Conservation (phyloP, 1,284 basidiomycete species). For the Cutaneotrichosporon cavernicola region DNA sequence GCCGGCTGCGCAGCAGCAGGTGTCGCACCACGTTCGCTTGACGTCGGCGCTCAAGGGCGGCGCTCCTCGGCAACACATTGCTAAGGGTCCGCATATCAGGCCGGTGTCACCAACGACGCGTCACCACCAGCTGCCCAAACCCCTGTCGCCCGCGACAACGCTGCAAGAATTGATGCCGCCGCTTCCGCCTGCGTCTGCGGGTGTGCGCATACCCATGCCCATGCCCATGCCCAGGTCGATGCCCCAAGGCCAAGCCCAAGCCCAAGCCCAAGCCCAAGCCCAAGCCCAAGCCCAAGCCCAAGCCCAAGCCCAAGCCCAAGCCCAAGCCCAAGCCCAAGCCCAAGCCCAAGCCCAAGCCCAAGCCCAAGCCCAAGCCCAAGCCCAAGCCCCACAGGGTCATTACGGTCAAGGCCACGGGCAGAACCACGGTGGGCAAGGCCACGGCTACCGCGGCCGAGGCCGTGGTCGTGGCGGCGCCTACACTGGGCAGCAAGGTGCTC, state of each 20-base stretch:
- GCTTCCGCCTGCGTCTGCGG: background rate
- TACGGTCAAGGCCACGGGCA: background rate
- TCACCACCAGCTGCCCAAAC: constrained; percentile 12
- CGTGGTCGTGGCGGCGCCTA: constrained; percentile 13
- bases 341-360: background rate
- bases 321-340: background rate
- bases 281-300: background rate
- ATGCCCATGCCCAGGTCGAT: background rate
- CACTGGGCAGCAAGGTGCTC: background rate
- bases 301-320: background rate
- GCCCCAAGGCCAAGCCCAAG: background rate
- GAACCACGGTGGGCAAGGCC: background rate
- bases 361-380: background rate
- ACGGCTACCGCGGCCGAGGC: constrained; percentile 11
- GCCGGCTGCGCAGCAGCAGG: constrained; percentile 11
- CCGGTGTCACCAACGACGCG: constrained; percentile 20
- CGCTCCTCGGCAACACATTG: constrained; percentile 22
- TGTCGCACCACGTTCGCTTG: constrained; percentile 36
- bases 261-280: background rate
- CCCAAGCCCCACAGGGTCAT: background rate
- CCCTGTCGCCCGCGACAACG: constrained; percentile 8
- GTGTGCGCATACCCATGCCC: background rate
- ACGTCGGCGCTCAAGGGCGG: constrained; percentile 34
- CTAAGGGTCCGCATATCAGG: constrained; percentile 14
- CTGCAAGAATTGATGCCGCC: constrained; percentile 1